Base-by-base conservation (phyloP, 805 yeast species). In the Starmerella bacillaris region DNA sequence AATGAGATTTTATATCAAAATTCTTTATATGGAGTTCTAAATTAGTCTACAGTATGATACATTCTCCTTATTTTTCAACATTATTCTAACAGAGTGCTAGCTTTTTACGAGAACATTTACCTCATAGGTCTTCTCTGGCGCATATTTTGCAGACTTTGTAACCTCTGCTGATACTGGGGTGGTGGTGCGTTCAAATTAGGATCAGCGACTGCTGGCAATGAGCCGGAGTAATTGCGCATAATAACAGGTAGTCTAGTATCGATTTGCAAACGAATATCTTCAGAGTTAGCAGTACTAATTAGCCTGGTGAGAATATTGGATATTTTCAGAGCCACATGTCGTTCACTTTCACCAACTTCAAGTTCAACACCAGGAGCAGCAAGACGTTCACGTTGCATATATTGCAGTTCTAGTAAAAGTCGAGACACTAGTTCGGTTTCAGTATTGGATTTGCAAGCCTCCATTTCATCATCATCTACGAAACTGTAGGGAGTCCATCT, bases 201-300 rank as follows among this genome's bases (percentile, higher is more conserved):
- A 24, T 42, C 46, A 3, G 45, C 31, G 16, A 39, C 44, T 4
- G 43, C 39, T 11, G 94, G 94, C 49, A 84, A 63, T 1, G 76
- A 65, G 31, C 95, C 95, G 24, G 68, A 58, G 49, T 79, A 83
- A 44, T 74, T 79, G 18, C 73, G 68, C 50, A 72, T 72, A 37
- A 78, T 63, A 1, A 78, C 74, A 1, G 94, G 92, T 31, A 84
- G 52, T 20, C 52, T 38, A 12, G 48, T 33, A n/a, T 55, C 48
- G 27, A 54, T 33, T 11, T 36, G 41, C 17, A 35, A 34, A n/a
- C 35, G 35, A 5, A 51, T 49, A 18, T 31, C 33, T 12, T 37
- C 43, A 19, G 30, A 14, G 7, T 39, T 48, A 36, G 21, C 58
- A 41, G 27, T 63, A 45, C 48, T 42, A 46, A 64, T 39, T 36